Evolutionary conservation across 495 filamentous ascomycete species (phyloP), one percentile per base, ranked within the genome.

Genomic region (Aspergillus bertholletiae): DNA sequence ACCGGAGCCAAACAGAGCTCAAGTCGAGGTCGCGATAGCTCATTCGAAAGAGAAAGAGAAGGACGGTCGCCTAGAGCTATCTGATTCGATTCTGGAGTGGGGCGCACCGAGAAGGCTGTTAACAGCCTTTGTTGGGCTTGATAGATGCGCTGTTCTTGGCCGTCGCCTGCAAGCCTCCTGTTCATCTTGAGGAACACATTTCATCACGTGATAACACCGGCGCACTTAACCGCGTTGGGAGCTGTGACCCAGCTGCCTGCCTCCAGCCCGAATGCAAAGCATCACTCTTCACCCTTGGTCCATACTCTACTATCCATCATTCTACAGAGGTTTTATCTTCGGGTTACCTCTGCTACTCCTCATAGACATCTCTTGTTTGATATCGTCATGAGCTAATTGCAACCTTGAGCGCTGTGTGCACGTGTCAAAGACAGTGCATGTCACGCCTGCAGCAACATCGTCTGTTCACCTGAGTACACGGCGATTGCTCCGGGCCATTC

Each of bases 211-310:
- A 20, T 20, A 3, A 1, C 20, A 30, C 41, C 26, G 27, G 30
- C 24, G 26, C 26, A 34, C 54, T 56, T 49, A 64, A 54, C 61
- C 61, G 45, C 46, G 54, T 57, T 47, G 40, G 54, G 54, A 56
- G 46, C 46, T 47, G 28, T 41, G 35, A 37, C 37, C 22, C 35
- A 35, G 37, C 53, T n/a, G n/a, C n/a, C n/a, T n/a, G n/a, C n/a
- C n/a, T n/a, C n/a, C n/a, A 56, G 26, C 46, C 49, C 53, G 11
- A 66, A 41, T 23, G 18, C 32, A 34, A 15, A 8, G 64, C 49
- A 22, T 52, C 49, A 56, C 62, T 34, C 65, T 66, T 54, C 23
- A 45, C 44, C 37, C 27, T 39, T 41, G 35, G 40, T 23, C 12
- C 7, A 47, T 58, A 51, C 58, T 47, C 41, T 45, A 24, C n/a